These are phyloP conservation scores for Pythium utonaiense DNA, from an alignment of 352 stramenopile species.

Conservation along the genomic window DNA sequence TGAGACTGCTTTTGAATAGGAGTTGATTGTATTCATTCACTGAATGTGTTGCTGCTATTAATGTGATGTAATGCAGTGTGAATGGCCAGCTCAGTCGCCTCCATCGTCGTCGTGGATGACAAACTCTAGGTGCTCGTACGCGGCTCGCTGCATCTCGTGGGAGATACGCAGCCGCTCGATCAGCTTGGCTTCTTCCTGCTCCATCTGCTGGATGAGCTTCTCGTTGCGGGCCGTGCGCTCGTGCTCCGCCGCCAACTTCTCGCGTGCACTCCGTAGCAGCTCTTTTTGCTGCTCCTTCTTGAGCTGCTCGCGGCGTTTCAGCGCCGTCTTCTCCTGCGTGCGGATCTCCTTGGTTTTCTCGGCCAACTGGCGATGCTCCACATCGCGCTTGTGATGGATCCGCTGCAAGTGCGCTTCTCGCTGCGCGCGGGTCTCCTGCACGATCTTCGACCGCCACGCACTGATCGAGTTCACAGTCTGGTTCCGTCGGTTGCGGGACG, in stretches of 20 bases:
- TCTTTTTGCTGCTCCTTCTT: constrained; percentile 55
- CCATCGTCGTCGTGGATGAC: constrained; percentile 43
- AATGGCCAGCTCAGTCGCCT: neutral
- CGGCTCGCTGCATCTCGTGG: constrained; percentile 59
- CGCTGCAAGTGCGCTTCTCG: constrained; percentile 35
- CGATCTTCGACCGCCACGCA: constrained; percentile 43
- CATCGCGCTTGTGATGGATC: constrained; percentile 42
- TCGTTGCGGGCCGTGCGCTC: constrained; percentile 51
- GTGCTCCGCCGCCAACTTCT: constrained; percentile 49
- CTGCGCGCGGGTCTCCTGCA: constrained; percentile 49
- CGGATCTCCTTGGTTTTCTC: constrained; percentile 55
- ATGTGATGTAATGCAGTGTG: too few relatives aligned
- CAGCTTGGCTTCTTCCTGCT: constrained; percentile 50
- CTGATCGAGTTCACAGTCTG: constrained; percentile 39
- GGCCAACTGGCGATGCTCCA: constrained; percentile 32
- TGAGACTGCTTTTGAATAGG: too few relatives aligned
- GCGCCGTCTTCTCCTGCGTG: constrained; percentile 37
- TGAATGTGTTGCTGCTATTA: too few relatives aligned
- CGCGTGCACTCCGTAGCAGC: constrained; percentile 38
- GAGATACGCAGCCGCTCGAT: constrained; percentile 60
- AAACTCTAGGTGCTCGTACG: constrained; percentile 66
- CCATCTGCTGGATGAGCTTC: constrained; percentile 63
- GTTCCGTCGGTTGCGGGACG: constrained; percentile 37
- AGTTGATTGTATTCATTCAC: too few relatives aligned
- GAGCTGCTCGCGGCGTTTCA: constrained; percentile 36